Evolutionary conservation across 495 filamentous ascomycete genomes (phyloP).

Genomic region (Ramalina peruviana): DNA sequence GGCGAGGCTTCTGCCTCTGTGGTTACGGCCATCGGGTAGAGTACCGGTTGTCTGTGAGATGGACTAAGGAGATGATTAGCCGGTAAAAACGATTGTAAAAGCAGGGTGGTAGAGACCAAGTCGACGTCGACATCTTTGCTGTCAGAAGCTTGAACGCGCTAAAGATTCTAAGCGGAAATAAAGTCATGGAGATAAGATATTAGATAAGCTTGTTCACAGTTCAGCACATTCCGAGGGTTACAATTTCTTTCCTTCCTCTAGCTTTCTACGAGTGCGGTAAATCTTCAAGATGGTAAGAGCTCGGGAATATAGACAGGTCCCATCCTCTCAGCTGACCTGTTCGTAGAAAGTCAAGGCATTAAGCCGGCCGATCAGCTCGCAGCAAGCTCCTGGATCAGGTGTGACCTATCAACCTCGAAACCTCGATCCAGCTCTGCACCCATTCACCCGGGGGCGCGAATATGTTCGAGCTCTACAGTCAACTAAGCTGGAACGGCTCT

Average conservation of each 20-base stretch:
- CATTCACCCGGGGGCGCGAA: conserved; percentile 87
- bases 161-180: too few relatives aligned
- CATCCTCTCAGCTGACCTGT: neutral
- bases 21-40: conserved; percentile 16
- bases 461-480: conserved; percentile 84
- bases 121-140: too few relatives aligned
- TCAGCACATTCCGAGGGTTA: too few relatives aligned
- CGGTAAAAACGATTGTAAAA: too few relatives aligned
- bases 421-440: conserved; percentile 82
- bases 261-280: neutral
- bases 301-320: neutral
- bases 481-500: conserved; percentile 89
- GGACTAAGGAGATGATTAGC: neutral
- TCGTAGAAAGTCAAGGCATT: conserved; percentile 84
- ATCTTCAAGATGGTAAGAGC: conserved; percentile 7
- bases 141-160: too few relatives aligned
- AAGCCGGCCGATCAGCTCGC: conserved; percentile 57
- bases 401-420: conserved; percentile 67
- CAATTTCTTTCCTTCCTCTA: neutral
- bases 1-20: conserved; percentile 11
- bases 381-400: conserved; percentile 66
- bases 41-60: neutral
- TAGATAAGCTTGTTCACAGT: too few relatives aligned
- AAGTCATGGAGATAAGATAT: too few relatives aligned
- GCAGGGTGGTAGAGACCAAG: too few relatives aligned